A percentile compares a stretch with the other conserved stretches of the same genome.
These are phyloP conservation scores for Debaryomyces hansenii DNA, from an alignment of 805 yeast genomes.

Conservation along the genomic window DNA sequence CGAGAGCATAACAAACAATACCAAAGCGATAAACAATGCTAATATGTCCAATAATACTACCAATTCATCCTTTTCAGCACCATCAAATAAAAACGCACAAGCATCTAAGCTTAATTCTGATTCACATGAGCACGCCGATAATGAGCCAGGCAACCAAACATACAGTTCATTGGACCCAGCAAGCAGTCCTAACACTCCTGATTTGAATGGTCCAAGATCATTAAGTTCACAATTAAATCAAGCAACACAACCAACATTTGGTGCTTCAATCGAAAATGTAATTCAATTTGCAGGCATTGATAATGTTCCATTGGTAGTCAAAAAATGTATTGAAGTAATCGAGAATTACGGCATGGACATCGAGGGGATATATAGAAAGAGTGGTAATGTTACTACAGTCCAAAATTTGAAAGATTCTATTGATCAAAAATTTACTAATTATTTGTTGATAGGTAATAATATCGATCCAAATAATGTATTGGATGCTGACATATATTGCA, in stretches of 20 bases:
- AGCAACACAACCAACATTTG: slow-evolving; percentile 59
- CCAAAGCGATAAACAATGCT: neutral
- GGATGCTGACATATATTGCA: slow-evolving; percentile 81
- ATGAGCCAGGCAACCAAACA: neutral
- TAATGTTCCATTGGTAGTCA: slow-evolving; percentile 87
- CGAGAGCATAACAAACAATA: slow-evolving; percentile 1
- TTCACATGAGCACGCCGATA: neutral
- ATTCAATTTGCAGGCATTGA: slow-evolving; percentile 80
- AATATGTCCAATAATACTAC: neutral
- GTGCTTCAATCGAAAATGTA: slow-evolving; percentile 75
- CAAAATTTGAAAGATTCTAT: slow-evolving; percentile 71
- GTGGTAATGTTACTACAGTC: slow-evolving; percentile 75
- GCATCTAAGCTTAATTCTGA: neutral
- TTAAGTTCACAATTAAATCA: slow-evolving; percentile 16
- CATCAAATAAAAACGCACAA: neutral
- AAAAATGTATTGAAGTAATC: slow-evolving; percentile 81
- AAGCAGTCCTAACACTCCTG: slow-evolving; percentile 26
- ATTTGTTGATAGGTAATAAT: slow-evolving; percentile 41
- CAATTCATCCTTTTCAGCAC: slow-evolving; percentile 1
- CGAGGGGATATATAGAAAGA: slow-evolving; percentile 88
- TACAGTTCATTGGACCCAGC: slow-evolving; percentile 30
- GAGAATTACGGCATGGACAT: slow-evolving; percentile 81
- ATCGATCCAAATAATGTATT: slow-evolving; percentile 46
- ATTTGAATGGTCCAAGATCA: slow-evolving; percentile 36
- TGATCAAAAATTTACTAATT: slow-evolving; percentile 72